Evolutionary conservation across 305 asterid species (phyloP).

Genomic region (Galium porrigens): DNA sequence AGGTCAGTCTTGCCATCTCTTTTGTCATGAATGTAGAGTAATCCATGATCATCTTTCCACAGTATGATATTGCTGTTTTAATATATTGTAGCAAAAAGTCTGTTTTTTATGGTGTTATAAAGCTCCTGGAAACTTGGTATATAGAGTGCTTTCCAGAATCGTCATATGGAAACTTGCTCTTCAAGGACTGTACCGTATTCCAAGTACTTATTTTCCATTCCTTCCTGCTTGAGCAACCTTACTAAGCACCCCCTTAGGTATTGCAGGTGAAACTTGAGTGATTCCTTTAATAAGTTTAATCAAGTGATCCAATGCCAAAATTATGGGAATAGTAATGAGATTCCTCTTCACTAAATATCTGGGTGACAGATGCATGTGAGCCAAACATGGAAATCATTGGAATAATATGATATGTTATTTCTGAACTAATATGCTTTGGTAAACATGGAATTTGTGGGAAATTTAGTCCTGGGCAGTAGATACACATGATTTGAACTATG

Average conservation of each 20-base stretch:
- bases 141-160: background rate
- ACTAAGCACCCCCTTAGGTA: background rate
- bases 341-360: background rate
- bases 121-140: background rate
- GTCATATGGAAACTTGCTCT: background rate
- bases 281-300: background rate
- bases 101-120: no score
- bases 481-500: background rate
- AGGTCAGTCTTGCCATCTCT: background rate
- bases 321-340: background rate
- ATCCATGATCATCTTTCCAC: background rate
- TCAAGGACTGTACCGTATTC: background rate
- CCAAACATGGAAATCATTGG: background rate
- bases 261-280: background rate
- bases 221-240: background rate
- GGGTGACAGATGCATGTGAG: background rate
- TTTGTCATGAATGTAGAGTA: background rate
- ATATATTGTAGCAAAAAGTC: background rate
- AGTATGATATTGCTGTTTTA: background rate
- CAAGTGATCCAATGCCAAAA: background rate
- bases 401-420: background rate
- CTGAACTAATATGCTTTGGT: background rate
- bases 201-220: background rate
- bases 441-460: background rate
- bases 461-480: no score